A percentile compares a stretch with the other conserved stretches of the same genome.
Evolutionary conservation across 2,329 filamentous ascomycete species (phyloP).

Genomic region (Botryotinia convoluta): DNA sequence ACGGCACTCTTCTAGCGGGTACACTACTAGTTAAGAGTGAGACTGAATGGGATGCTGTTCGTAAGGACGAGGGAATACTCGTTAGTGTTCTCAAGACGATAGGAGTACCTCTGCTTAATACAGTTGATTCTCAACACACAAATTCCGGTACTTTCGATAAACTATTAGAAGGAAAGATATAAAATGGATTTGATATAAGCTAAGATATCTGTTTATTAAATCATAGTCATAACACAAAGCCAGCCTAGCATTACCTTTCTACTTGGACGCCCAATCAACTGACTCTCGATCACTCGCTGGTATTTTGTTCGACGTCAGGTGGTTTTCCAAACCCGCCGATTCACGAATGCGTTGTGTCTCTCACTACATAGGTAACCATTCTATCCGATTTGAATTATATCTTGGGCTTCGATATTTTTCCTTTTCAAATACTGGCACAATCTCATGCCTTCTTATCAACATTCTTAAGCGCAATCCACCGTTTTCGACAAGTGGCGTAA

Average conservation of each 20-base stretch:
- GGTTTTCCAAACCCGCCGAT: not conserved
- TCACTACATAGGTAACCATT: not conserved
- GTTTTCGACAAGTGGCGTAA: slow-evolving; percentile 56
- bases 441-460: not conserved
- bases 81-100: slow-evolving; percentile 41
- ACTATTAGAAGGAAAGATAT: slow-evolving; percentile 9
- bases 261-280: not conserved
- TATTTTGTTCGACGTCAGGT: not conserved
- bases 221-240: not conserved
- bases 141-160: not conserved
- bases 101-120: slow-evolving; percentile 24
- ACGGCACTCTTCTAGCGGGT: slow-evolving; percentile 62
- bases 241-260: not conserved
- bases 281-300: not conserved
- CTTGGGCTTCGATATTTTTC: not conserved
- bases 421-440: not conserved
- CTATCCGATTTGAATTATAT: not conserved
- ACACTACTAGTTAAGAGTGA: slow-evolving; percentile 61
- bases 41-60: slow-evolving; percentile 55
- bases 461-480: slow-evolving; percentile 48
- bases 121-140: not conserved
- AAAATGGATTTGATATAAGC: not conserved
- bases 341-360: not conserved
- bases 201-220: not conserved
- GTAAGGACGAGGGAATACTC: slow-evolving; percentile 43